Percentiles rank a stretch among this genome's conserved stretches.
Evolutionary conservation across 768 basidiomycete species (phyloP).

Genomic region (Boletus bicolor): DNA sequence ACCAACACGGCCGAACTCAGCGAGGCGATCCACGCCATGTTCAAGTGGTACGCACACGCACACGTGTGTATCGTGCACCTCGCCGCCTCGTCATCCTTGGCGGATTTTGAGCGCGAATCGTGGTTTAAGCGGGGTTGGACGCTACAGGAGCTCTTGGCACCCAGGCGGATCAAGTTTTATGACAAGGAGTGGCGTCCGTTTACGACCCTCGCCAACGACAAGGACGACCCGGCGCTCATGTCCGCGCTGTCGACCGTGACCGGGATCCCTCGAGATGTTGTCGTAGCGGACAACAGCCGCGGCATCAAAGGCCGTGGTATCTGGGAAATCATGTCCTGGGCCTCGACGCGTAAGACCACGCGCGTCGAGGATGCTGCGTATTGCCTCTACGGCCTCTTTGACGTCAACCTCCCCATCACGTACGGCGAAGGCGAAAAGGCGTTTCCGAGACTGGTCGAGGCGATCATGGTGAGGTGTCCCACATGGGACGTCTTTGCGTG

Average conservation of each 20-base stretch:
- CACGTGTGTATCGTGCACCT: constrained; percentile 31
- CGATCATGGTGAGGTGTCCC: constrained; percentile 7
- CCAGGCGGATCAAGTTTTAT: constrained; percentile 27
- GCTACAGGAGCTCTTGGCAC: constrained; percentile 28
- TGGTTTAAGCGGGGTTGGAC: constrained; percentile 30
- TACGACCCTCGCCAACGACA: constrained; percentile 15
- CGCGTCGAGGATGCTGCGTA: constrained; percentile 30
- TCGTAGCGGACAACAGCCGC: constrained; percentile 21
- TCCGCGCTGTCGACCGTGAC: constrained; percentile 15
- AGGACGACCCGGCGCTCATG: constrained; percentile 6
- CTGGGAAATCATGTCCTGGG: constrained; percentile 32
- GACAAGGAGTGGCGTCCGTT: constrained; percentile 20
- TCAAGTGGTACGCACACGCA: constrained; percentile 30
- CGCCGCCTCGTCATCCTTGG: constrained; percentile 8
- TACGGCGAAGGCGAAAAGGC: constrained; percentile 33
- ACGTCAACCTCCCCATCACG: constrained; percentile 19
- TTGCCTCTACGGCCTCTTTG: constrained; percentile 27
- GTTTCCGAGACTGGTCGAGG: constrained; percentile 26
- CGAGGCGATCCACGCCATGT: constrained; percentile 33
- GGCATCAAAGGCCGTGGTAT: constrained; percentile 13
- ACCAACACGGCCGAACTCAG: constrained; percentile 24
- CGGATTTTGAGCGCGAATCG: constrained; percentile 17
- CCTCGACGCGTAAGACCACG: constrained; percentile 28
- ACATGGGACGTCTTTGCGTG: constrained; percentile 28
- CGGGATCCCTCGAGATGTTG: constrained; percentile 12